Base-by-base conservation (phyloP, 345 rosid genomes). In the Populus euphratica region DNA sequence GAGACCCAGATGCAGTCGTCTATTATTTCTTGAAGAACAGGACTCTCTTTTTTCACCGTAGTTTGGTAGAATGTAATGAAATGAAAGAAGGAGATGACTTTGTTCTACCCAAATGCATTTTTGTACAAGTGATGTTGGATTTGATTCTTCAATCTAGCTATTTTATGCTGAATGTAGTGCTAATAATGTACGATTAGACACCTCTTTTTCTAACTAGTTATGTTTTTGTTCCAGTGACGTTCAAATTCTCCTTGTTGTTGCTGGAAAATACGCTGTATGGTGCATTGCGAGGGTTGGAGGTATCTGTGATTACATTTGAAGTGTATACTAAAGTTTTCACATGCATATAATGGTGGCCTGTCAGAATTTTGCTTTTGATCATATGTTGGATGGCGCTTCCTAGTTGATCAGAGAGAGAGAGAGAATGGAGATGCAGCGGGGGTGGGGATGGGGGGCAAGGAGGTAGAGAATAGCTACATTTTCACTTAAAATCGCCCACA, bases 221-320 rank as follows among this genome's bases (percentile, higher is more conserved):
- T 64, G 29, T 41, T 62, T 47, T 76, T 23, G 29, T 31, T 18
- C 8, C 14, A 14, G 54, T 66, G 73, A 31, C 50, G 27, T 25
- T 27, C 43, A 23, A 38, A 18, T 33, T 73, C 47, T 67, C 23
- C 70, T 79, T 79, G 13, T 54, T 73, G 47, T 78, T 83, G 86
- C 89, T 92, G 98, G 97, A 96, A 69, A 92, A 89, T 79, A 92
- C 97, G 50, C 85, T 92, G 2, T 91, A 86, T 87, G 98, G 98
- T 74, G 98, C 98, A 8, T 83, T 94, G 80, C 86, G 97, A 68
- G 98, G 96, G 49, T 85, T 94, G 80, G 98, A 96, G 99, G 99
- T 96, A 79, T 66, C 86, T 77, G 41, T 74, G 54, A 68, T 70
- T 59, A 41, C 41, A n/a, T 1, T 59, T 64, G 16, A 62, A 38